Evolutionary conservation across 805 yeast genomes (phyloP), one percentile per base, ranked within the genome.

Genomic region (Cyberlindnera nakhonratchasimensis): DNA sequence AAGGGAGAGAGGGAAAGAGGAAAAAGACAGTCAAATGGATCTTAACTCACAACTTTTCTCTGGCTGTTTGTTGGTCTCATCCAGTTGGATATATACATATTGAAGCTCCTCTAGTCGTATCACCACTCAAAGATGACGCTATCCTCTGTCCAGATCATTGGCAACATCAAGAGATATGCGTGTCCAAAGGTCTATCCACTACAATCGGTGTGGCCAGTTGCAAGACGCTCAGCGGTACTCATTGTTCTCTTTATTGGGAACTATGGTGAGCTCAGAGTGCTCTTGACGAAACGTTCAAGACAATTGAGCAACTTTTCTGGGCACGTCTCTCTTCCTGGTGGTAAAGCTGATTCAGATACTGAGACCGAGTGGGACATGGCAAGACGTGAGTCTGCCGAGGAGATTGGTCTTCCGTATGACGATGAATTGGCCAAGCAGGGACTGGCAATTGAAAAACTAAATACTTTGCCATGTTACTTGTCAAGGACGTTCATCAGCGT

Each of bases 251-350:
- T 86, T 52, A 58, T 80, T 8, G 95, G 95, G 5, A 66, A 66
- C n/a, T 62, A 68, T 33, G 91, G 91, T 2, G 95, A 88, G 51
- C 63, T 89, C 16, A 64, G 91, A 33, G 95, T 87, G 24, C 69
- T 90, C 4, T 63, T 90, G 38, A 90, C 97, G 1, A 80, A 84
- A 52, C 64, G 98, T 47, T 80, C 95, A 3, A 70, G 83, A 36
- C 69, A 72, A 28, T 68, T 91, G 53, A 69, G 79, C 37, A 77
- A 77, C 40, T 90, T 89, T 64, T 84, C 93, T 0, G 96, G 97
- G 5, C 96, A 90, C 60, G 85, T 86, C 6, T 87, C 96, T 2
- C 69, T 90, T 8, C 98, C 98, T 4, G 98, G 98, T 3, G 98
- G 97, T 8, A 86, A 83, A 57, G 89, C 95, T 5, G 97, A 90